These are phyloP conservation scores for Saccharomycopsis babjevae DNA, from an alignment of 805 yeast genomes.

Conservation along the genomic window DNA sequence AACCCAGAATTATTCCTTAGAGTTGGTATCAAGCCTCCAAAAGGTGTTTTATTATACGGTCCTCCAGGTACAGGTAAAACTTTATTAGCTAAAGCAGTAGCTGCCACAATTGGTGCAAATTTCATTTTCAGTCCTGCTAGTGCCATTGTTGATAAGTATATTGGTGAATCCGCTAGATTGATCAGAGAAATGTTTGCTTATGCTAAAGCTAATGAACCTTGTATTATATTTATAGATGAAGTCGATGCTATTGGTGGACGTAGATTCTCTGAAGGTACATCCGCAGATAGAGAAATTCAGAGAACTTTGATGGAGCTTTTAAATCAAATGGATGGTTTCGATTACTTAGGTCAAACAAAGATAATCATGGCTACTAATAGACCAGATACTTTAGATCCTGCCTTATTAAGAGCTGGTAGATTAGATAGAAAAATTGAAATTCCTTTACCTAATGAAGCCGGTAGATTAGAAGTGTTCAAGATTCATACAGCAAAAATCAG, in stretches of 20 bases:
- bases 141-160: conserved; percentile 94
- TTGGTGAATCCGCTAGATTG: conserved; percentile 94
- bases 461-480: conserved; percentile 87
- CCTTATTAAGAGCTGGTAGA: conserved; percentile 93
- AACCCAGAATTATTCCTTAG: conserved; percentile 93
- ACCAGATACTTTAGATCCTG: conserved; percentile 97
- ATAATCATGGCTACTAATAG: conserved; percentile 99
- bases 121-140: conserved; percentile 97
- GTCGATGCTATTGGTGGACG: conserved; percentile 98
- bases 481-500: conserved; percentile 80
- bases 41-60: conserved; percentile 92
- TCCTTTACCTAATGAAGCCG: conserved; percentile 91
- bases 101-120: conserved; percentile 97
- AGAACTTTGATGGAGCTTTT: conserved; percentile 94
- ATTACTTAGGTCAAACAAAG: conserved; percentile 90
- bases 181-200: conserved; percentile 97
- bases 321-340: conserved; percentile 98
- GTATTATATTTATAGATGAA: conserved; percentile 97
- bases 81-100: conserved; percentile 94
- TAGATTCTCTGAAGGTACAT: conserved; percentile 94
- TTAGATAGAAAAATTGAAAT: conserved; percentile 94
- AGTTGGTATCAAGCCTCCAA: conserved; percentile 98
- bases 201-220: conserved; percentile 96
- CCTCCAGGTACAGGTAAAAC: conserved; percentile 99
- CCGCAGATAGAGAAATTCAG: conserved; percentile 97